Evolutionary conservation across 169 alveolate species (phyloP), one percentile per base, ranked within the genome.

Genomic region (Sarcocystis neurona): DNA sequence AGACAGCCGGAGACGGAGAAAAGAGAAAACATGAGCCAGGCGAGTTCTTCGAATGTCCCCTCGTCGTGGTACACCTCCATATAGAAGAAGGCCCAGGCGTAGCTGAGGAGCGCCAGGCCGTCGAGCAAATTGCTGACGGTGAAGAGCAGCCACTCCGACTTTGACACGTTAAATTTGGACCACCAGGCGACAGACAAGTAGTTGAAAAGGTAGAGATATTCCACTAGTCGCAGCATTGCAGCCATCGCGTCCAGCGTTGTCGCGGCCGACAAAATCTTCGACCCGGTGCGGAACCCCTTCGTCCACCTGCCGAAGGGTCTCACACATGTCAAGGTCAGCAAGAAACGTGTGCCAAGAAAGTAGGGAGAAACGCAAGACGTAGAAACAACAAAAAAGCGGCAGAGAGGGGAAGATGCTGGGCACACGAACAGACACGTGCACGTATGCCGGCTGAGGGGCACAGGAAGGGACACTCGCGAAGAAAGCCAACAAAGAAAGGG

Each of bases 51-150:
- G 66, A 90, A 94, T 3, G 97, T 95, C 20, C 97, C 97, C 87
- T 95, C 97, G 78, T 95, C 97, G 63, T 95, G 97, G 90, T 95
- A 95, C 56, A 96, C 97, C 89, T 95, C 97, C 85, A 95, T 90
- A 85, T 95, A 95, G 92, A 95, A 95, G 85, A 95, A 88, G 18
- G 97, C 97, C 53, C 95, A 94, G 50, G 97, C 97, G 91, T 95
- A 95, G 85, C 94, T 90, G 68, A 94, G 88, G 79, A 95, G 89
- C 56, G 97, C 95, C 70, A 95, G 92, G 79, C 96, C 94, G 92
- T 95, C 94, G 50, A 95, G 91, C 75, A 95, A 90, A 79, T 96
- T 95, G 34, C 97, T 96, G 85, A 94, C 94, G 79, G 95, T 95
- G 91, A 95, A 93, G 82, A 95, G 84, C 43, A 92, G 89, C 97